phyloP scores from a whole-genome alignment of 371 early-diverging fungal genomes.

The Apophysomyces variabilis region DNA sequence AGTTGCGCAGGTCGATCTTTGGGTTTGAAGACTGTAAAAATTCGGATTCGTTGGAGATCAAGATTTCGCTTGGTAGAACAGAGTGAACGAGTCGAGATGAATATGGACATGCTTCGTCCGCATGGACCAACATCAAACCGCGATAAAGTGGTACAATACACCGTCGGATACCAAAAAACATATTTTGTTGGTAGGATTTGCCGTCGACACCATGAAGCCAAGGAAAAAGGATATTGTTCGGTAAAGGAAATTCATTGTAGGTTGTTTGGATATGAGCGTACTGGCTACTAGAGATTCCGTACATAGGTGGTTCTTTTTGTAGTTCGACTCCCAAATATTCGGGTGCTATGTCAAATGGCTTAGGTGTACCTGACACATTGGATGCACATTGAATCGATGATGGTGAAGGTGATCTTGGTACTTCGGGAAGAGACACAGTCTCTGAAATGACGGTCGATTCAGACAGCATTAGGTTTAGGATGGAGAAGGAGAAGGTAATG shows the following conservation, averaged over 20 bases:
- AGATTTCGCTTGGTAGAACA: conserved; percentile 26
- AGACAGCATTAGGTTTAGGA: too few relatives aligned
- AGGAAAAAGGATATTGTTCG: conserved; percentile 63
- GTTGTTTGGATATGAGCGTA: conserved; percentile 16
- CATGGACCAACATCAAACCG: conserved; percentile 48
- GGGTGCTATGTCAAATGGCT: conserved; percentile 22
- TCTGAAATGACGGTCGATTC: too few relatives aligned
- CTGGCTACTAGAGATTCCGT: conserved; percentile 26
- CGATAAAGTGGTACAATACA: conserved; percentile 48
- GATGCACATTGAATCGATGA: not conserved
- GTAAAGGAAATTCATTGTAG: conserved; percentile 52
- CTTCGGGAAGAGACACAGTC: too few relatives aligned
- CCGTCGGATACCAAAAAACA: conserved; percentile 61
- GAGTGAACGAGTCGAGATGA: conserved; percentile 29
- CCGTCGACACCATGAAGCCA: conserved; percentile 74
- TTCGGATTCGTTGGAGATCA: conserved; percentile 15
- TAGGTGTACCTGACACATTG: conserved; percentile 4
- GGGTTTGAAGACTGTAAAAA: conserved; percentile 29
- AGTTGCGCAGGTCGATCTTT: conserved; percentile 63
- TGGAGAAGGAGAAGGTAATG: too few relatives aligned
- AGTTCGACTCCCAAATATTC: conserved; percentile 12
- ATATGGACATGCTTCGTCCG: conserved; percentile 25
- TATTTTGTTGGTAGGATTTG: conserved; percentile 50
- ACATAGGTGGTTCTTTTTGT: conserved; percentile 9
- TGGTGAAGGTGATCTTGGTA: not conserved